A percentile compares a stretch with the other conserved stretches of the same genome.
These are phyloP conservation scores for Linnemannia exigua DNA, from an alignment of 192 early-diverging fungal genomes.

Conservation along the genomic window DNA sequence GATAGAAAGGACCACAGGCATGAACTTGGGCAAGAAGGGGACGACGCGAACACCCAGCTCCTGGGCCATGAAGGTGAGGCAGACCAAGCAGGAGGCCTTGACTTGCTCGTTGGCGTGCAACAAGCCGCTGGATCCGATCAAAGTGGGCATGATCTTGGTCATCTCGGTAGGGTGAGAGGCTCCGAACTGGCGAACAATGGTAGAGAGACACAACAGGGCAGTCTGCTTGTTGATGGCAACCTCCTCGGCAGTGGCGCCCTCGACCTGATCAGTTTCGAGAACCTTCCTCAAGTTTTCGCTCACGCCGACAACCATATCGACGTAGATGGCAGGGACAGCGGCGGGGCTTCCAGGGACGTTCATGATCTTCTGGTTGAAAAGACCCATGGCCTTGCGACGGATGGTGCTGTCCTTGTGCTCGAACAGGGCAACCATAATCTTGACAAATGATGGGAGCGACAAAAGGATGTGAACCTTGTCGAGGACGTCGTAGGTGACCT, in stretches of 20 bases:
- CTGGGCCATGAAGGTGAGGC: slow-evolving; percentile 70
- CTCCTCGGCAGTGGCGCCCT: slow-evolving; percentile 58
- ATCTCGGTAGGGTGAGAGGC: slow-evolving; percentile 73
- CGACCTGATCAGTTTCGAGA: slow-evolving; percentile 57
- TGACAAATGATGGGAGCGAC: slow-evolving; percentile 80
- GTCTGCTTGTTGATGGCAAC: slow-evolving; percentile 77
- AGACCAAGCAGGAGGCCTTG: slow-evolving; percentile 69
- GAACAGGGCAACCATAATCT: slow-evolving; percentile 75
- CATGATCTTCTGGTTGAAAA: slow-evolving; percentile 79
- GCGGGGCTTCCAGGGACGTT: slow-evolving; percentile 58
- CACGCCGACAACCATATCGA: slow-evolving; percentile 63
- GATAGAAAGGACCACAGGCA: slow-evolving; percentile 81
- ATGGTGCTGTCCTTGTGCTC: slow-evolving; percentile 70
- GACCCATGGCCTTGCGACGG: slow-evolving; percentile 79
- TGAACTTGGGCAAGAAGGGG: slow-evolving; percentile 85
- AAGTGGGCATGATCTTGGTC: slow-evolving; percentile 62
- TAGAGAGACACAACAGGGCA: slow-evolving; percentile 83
- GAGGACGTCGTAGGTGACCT: slow-evolving; percentile 81
- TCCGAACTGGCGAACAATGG: slow-evolving; percentile 78
- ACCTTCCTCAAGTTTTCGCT: slow-evolving; percentile 62
- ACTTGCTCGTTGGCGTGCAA: slow-evolving; percentile 59
- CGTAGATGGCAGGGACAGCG: slow-evolving; percentile 61
- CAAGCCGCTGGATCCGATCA: slow-evolving; percentile 66
- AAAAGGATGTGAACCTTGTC: slow-evolving; percentile 83
- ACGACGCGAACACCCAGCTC: slow-evolving; percentile 85